Evolutionary conservation across 441 rosid species (phyloP).

Genomic region (Eutrema salsugineum): DNA sequence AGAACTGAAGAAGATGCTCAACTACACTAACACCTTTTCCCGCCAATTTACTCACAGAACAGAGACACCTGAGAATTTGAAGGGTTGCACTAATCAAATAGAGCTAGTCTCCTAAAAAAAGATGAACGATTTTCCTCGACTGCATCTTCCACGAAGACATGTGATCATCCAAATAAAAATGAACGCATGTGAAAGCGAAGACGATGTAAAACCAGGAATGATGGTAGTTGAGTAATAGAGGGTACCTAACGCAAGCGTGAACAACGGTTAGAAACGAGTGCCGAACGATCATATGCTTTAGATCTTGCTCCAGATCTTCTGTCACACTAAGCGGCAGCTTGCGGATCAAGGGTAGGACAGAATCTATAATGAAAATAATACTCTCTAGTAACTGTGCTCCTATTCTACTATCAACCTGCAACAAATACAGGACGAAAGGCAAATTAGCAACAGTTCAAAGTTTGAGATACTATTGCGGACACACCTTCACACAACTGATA

Average conservation of each 20-base stretch:
- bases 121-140: slow-evolving; percentile 1
- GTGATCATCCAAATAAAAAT: slow-evolving; percentile 4
- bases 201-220: slow-evolving; percentile 6
- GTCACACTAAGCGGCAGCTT: slow-evolving; percentile 74
- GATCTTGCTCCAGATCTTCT: slow-evolving; percentile 96
- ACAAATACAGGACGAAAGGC: slow-evolving; percentile 22
- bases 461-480: not conserved
- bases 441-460: slow-evolving; percentile 20
- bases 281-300: slow-evolving; percentile 94
- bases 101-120: slow-evolving; percentile 15
- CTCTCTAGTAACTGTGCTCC: slow-evolving; percentile 95
- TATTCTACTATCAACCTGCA: slow-evolving; percentile 85
- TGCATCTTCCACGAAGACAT: slow-evolving; percentile 16
- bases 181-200: not conserved
- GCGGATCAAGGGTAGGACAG: slow-evolving; percentile 83
- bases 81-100: slow-evolving; percentile 8
- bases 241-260: slow-evolving; percentile 98
- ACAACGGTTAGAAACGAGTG: slow-evolving; percentile 98
- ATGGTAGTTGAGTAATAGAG: slow-evolving; percentile 21
- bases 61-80: slow-evolving; percentile 73
- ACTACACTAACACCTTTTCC: slow-evolving; percentile 72
- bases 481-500: not conserved
- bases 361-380: slow-evolving; percentile 84
- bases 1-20: slow-evolving; percentile 87
- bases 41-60: slow-evolving; percentile 79